Evolutionary conservation across 2,329 filamentous ascomycete genomes (phyloP).

Genomic region (Bipolaris sorokiniana): DNA sequence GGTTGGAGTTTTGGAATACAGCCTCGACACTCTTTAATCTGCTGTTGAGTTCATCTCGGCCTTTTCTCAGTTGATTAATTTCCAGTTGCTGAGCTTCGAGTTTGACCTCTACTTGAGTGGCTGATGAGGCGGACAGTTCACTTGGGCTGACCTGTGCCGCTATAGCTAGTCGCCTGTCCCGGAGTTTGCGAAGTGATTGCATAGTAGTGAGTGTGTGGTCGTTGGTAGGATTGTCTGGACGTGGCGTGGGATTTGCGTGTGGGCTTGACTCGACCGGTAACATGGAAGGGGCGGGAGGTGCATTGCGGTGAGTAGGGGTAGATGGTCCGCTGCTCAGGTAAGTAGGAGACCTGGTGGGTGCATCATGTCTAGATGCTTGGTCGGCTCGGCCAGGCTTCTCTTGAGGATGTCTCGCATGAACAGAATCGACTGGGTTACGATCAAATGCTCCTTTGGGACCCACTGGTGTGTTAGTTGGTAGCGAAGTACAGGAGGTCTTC

Average conservation of each 20-base stretch:
- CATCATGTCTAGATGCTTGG: not conserved
- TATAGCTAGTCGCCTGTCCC: conserved; percentile 11
- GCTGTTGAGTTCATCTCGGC: conserved; percentile 6
- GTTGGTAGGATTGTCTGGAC: not conserved
- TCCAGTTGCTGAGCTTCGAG: conserved; percentile 12
- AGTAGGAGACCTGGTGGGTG: conserved; percentile 7
- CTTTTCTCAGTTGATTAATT: conserved; percentile 14
- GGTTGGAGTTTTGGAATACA: not conserved
- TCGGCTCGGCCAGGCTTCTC: not conserved
- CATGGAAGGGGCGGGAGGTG: conserved; percentile 33
- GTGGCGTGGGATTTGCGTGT: not conserved
- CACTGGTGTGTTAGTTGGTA: conserved; percentile 7
- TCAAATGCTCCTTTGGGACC: conserved; percentile 16
- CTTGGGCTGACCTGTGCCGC: not conserved
- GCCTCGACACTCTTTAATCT: not conserved
- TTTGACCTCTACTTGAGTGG: not conserved
- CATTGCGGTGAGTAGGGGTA: conserved; percentile 27
- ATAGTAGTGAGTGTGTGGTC: conserved; percentile 1
- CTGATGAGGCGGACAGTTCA: not conserved
- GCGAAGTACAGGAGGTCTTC: conserved; percentile 18
- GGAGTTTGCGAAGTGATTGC: conserved; percentile 13
- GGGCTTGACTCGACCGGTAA: conserved; percentile 9
- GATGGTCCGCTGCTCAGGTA: conserved; percentile 24
- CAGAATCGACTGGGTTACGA: conserved; percentile 7
- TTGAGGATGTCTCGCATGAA: not conserved